These are phyloP conservation scores for Tillandsia fasciculata DNA, from an alignment of 176 grass and related monocot genomes.

Conservation along the genomic window DNA sequence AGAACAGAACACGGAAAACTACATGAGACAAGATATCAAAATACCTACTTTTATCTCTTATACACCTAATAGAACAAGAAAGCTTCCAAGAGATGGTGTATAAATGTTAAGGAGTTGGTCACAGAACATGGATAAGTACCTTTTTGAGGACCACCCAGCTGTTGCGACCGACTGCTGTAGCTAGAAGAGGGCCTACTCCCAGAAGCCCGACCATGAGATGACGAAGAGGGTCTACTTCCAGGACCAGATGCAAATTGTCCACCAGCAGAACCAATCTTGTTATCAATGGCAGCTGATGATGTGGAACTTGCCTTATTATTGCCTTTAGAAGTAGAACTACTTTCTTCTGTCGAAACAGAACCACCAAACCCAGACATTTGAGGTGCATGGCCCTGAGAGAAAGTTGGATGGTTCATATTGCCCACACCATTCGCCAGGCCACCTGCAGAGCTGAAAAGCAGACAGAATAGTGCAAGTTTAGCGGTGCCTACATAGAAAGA, in stretches of 20 bases:
- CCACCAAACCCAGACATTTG: conserved; percentile 13
- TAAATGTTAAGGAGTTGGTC: conserved; percentile 2
- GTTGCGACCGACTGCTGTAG: conserved; percentile 51
- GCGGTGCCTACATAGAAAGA: not conserved
- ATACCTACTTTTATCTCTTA: not conserved
- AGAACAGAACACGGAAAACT: not conserved
- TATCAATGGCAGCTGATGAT: conserved; percentile 5
- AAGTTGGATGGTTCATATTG: conserved; percentile 2
- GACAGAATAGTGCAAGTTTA: conserved; percentile 8
- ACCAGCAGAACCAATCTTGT: conserved; percentile 16
- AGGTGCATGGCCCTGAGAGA: not conserved
- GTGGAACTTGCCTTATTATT: conserved; percentile 15
- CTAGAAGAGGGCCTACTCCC: conserved; percentile 43
- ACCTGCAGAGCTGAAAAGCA: conserved; percentile 32
- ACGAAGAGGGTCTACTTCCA: conserved; percentile 18
- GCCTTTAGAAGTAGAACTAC: conserved; percentile 9
- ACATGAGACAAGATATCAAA: conserved; percentile 1
- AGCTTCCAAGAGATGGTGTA: not conserved
- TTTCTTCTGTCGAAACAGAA: conserved; percentile 19
- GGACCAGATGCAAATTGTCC: conserved; percentile 16
- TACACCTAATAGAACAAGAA: not conserved
- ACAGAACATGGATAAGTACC: conserved; percentile 26
- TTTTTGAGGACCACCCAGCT: conserved; percentile 41
- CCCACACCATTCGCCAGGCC: conserved; percentile 33
- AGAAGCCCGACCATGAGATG: conserved; percentile 24